phyloP scores from a whole-genome alignment of 2,329 filamentous ascomycete species.

The Sclerotinia subarctica region DNA sequence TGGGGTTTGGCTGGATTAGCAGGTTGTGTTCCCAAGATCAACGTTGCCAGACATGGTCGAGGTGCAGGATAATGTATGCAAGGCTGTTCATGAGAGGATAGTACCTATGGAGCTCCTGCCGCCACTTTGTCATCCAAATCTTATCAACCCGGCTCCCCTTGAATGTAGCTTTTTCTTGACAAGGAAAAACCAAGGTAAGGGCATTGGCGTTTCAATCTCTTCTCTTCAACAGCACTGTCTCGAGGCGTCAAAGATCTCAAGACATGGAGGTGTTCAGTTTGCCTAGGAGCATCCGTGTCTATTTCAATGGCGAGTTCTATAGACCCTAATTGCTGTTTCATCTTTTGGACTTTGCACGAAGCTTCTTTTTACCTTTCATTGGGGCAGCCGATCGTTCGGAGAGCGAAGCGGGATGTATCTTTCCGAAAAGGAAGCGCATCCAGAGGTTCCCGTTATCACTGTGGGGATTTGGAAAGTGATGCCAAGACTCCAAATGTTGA shows the following conservation, averaged over 20 bases:
- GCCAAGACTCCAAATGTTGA: slow-evolving; percentile 8
- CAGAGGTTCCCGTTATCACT: neutral
- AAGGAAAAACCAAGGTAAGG: slow-evolving; percentile 2
- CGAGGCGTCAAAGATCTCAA: slow-evolving; percentile 5
- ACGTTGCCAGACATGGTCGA: slow-evolving; percentile 16
- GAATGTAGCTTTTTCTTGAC: neutral
- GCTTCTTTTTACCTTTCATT: neutral
- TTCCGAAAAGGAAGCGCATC: neutral
- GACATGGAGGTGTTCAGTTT: neutral
- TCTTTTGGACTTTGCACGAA: neutral
- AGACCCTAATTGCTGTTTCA: slow-evolving; percentile 3
- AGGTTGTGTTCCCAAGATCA: slow-evolving; percentile 22
- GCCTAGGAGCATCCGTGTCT: slow-evolving; percentile 1
- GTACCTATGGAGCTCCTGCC: neutral
- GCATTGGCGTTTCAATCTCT: neutral
- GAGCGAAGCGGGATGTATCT: neutral
- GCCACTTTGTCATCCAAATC: neutral
- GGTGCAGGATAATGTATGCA: slow-evolving; percentile 23
- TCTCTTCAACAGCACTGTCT: slow-evolving; percentile 3
- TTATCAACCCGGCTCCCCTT: slow-evolving; percentile 8
- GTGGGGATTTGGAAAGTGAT: neutral
- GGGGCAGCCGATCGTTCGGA: neutral
- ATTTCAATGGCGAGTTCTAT: neutral
- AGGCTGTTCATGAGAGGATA: slow-evolving; percentile 14
- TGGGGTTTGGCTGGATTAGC: slow-evolving; percentile 11